A percentile compares a stretch with the other conserved stretches of the same genome.
These are phyloP conservation scores for Boechera stricta DNA, from an alignment of 345 rosid genomes.

Conservation along the genomic window DNA sequence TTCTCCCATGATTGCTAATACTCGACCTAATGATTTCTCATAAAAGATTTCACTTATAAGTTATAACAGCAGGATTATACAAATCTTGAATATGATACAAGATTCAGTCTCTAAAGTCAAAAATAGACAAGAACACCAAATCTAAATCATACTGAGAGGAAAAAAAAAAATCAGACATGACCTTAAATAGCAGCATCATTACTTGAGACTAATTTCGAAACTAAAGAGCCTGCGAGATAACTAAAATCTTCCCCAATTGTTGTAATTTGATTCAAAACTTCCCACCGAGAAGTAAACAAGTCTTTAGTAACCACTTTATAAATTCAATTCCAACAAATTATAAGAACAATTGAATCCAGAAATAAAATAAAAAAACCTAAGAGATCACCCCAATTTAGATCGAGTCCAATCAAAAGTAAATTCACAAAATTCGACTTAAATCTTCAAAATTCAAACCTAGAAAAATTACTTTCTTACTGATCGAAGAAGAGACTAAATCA, in stretches of 20 bases:
- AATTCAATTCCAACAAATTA: neutral
- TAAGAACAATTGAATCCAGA: slow-evolving; percentile 6
- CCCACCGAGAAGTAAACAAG: neutral
- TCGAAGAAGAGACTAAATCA: slow-evolving; percentile 15
- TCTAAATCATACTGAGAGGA: slow-evolving; percentile 4
- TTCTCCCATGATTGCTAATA: neutral
- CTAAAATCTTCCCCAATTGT: neutral
- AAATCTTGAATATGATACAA: neutral
- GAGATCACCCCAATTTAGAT: slow-evolving; percentile 28
- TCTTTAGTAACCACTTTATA: neutral
- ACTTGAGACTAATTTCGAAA: slow-evolving; percentile 6
- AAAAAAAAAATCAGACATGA: neutral
- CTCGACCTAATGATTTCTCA: neutral
- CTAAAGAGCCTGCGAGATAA: neutral
- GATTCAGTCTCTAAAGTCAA: neutral
- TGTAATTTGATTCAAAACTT: neutral
- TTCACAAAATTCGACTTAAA: neutral
- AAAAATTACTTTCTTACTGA: neutral
- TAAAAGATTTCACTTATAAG: neutral
- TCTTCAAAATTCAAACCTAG: neutral
- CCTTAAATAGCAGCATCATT: slow-evolving; percentile 2
- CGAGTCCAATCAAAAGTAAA: neutral
- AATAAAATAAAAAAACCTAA: neutral
- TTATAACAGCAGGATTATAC: neutral
- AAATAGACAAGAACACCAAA: neutral